A percentile compares a stretch with the other conserved stretches of the same genome.
Evolutionary conservation across 2,329 filamentous ascomycete genomes (phyloP).

Genomic region (Penicillium sp.): DNA sequence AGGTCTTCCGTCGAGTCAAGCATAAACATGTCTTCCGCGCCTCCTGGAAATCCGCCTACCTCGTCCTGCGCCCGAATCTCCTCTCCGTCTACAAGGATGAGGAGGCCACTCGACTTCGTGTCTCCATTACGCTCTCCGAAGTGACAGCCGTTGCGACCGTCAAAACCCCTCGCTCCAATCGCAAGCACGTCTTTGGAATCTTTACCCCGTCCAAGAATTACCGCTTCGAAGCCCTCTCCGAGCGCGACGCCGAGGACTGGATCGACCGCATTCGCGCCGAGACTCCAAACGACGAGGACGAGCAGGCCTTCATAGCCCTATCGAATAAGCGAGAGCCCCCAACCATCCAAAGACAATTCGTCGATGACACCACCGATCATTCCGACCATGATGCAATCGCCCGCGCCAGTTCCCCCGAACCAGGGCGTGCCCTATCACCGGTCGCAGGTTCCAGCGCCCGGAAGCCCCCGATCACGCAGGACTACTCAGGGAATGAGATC

Average conservation of each 20-base stretch:
- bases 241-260: slow-evolving; percentile 82
- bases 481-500: slow-evolving; percentile 68
- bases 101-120: slow-evolving; percentile 84
- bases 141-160: slow-evolving; percentile 88
- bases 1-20: slow-evolving; percentile 83
- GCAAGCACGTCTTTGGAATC: slow-evolving; percentile 85
- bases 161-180: slow-evolving; percentile 85
- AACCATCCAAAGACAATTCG: slow-evolving; percentile 32
- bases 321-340: slow-evolving; percentile 26
- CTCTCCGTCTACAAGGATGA: slow-evolving; percentile 93
- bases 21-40: slow-evolving; percentile 83
- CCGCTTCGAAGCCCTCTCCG: slow-evolving; percentile 78
- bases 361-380: slow-evolving; percentile 47
- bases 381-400: slow-evolving; percentile 44
- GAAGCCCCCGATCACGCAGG: slow-evolving; percentile 46
- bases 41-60: slow-evolving; percentile 87
- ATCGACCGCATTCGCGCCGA: slow-evolving; percentile 78
- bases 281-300: slow-evolving; percentile 84
- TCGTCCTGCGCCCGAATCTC: slow-evolving; percentile 87
- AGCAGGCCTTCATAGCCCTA: slow-evolving; percentile 72
- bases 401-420: slow-evolving; percentile 41
- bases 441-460: slow-evolving; percentile 25
- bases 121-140: slow-evolving; percentile 86
- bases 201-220: slow-evolving; percentile 92
- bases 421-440: slow-evolving; percentile 34